phyloP scores from a whole-genome alignment of 805 yeast species.

The Ogataea polymorpha region DNA sequence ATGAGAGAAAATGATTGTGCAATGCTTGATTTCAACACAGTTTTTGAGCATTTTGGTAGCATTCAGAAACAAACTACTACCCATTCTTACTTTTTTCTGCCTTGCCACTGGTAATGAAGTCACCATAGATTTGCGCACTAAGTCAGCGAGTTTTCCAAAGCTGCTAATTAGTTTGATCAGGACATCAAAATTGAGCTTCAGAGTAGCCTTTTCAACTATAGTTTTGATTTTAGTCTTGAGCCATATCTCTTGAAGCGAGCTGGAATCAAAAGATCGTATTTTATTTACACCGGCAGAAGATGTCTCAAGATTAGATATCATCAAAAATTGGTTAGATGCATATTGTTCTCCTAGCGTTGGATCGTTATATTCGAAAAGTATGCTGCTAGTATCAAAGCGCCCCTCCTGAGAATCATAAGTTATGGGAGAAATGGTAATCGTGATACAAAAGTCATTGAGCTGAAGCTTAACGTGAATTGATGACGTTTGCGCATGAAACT shows the following conservation, averaged over 20 bases:
- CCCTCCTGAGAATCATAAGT: constrained; percentile 38
- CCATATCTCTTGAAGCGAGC: constrained; percentile 28
- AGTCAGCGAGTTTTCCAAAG: neutral
- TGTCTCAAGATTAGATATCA: constrained; percentile 24
- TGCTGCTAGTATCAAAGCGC: constrained; percentile 34
- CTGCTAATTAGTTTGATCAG: constrained; percentile 26
- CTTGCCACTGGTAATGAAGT: neutral
- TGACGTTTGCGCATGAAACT: constrained; percentile 40
- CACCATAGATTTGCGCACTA: neutral
- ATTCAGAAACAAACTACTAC: constrained; percentile 25
- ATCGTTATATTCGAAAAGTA: constrained; percentile 24
- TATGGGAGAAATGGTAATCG: constrained; percentile 40
- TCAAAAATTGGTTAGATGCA: constrained; percentile 19
- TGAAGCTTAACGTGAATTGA: constrained; percentile 30
- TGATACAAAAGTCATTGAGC: constrained; percentile 25
- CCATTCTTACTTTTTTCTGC: constrained; percentile 22
- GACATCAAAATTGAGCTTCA: constrained; percentile 28
- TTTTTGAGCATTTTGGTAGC: constrained; percentile 14
- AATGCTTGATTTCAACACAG: constrained; percentile 13
- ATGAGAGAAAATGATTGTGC: constrained; percentile 15
- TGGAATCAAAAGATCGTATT: constrained; percentile 26
- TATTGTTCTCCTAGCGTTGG: constrained; percentile 1
- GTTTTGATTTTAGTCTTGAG: constrained; percentile 15
- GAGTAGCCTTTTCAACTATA: constrained; percentile 25
- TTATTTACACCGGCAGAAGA: constrained; percentile 2